Conservation (phyloP, 2,329 filamentous ascomycete species). For the Didymella sp. region DNA sequence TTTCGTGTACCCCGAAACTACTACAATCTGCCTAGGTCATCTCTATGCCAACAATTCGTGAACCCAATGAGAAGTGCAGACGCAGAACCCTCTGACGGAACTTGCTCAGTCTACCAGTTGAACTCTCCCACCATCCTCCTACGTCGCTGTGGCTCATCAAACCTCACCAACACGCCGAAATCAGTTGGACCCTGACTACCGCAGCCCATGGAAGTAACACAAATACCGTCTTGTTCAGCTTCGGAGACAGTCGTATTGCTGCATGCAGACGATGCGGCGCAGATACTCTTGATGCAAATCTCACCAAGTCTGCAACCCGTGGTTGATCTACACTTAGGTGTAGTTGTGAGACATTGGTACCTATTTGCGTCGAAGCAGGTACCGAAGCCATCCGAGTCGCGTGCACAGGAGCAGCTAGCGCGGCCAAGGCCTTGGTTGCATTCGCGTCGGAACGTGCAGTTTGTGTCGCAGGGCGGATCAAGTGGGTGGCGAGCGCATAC, state of each 20-base stretch:
- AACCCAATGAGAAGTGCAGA: not conserved
- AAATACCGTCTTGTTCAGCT: conserved; percentile 21
- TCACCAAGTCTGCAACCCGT: conserved; percentile 25
- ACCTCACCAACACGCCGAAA: conserved; percentile 24
- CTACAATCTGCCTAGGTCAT: too few relatives aligned
- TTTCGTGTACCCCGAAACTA: not conserved
- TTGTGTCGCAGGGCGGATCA: conserved; percentile 37
- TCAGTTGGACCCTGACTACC: conserved; percentile 21
- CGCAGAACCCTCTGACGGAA: not conserved
- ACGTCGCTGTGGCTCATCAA: conserved; percentile 25
- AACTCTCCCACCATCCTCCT: conserved; percentile 2
- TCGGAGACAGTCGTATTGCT: conserved; percentile 10
- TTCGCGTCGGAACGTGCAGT: conserved; percentile 33
- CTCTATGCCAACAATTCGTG: not conserved
- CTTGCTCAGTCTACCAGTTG: conserved; percentile 1
- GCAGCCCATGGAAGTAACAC: conserved; percentile 31
- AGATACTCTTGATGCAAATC: conserved; percentile 29
- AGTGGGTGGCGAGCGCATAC: conserved; percentile 35
- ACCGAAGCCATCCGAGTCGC: conserved; percentile 29
- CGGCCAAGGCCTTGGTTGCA: conserved; percentile 31
- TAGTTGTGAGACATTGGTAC: conserved; percentile 23
- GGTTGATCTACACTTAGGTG: not conserved
- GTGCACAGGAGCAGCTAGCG: conserved; percentile 38
- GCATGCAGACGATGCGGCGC: conserved; percentile 20
- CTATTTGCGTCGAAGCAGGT: conserved; percentile 40